A percentile compares a stretch with the other conserved stretches of the same genome.
Conservation (phyloP, 176 grass and related monocot species). For the Bromus sterilis region DNA sequence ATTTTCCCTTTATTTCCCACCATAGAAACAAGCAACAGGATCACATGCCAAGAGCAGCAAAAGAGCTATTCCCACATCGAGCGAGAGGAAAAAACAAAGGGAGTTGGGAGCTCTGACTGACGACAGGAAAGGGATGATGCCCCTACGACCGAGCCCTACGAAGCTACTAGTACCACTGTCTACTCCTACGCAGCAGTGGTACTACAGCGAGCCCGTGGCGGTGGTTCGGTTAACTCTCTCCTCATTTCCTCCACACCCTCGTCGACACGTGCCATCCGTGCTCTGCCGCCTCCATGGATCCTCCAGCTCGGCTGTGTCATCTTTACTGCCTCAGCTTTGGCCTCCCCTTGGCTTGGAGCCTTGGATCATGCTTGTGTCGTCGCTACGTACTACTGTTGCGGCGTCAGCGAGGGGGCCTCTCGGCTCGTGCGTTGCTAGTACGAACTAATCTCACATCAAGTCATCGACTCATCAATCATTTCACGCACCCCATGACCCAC, state of each 20-base stretch:
- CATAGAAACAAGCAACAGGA: neutral
- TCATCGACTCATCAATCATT: neutral
- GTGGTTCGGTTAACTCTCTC: neutral
- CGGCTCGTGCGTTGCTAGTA: neutral
- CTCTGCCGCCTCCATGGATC: neutral
- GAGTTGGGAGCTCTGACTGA: neutral
- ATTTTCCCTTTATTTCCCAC: neutral
- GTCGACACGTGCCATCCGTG: constrained; percentile 36
- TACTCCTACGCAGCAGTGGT: too few species aligned
- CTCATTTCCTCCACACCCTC: neutral
- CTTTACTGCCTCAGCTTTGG: neutral
- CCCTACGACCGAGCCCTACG: neutral
- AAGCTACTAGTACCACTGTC: too few species aligned
- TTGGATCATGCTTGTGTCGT: too few species aligned
- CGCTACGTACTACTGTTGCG: neutral
- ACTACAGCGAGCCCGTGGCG: neutral
- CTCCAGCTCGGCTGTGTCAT: neutral
- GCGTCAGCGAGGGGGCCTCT: neutral
- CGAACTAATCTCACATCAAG: neutral
- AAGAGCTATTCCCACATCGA: neutral
- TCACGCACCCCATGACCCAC: neutral
- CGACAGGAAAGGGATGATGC: neutral
- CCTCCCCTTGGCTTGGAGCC: neutral
- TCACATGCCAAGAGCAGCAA: neutral
- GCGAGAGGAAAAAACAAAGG: neutral